phyloP scores from a whole-genome alignment of 1,139 yeast genomes.

The Kodamaea arcana region DNA sequence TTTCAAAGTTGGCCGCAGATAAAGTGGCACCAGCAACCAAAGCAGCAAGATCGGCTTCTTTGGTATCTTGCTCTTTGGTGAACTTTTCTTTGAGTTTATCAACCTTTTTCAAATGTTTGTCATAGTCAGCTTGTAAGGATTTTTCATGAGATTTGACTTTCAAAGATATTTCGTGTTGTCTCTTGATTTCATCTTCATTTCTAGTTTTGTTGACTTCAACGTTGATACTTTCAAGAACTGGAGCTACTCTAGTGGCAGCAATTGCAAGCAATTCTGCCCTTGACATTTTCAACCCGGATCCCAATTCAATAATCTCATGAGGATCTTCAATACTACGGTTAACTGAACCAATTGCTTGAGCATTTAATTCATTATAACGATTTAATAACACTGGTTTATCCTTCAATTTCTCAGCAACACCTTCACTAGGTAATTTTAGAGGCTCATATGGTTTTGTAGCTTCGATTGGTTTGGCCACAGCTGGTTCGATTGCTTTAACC shows the following conservation, averaged over 20 bases:
- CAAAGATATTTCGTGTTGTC: slow-evolving; percentile 35
- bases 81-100: slow-evolving; percentile 40
- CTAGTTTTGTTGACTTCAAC: slow-evolving; percentile 47
- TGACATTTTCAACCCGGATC: slow-evolving; percentile 52
- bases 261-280: slow-evolving; percentile 54
- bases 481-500: slow-evolving; percentile 9
- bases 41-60: slow-evolving; percentile 29
- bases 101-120: slow-evolving; percentile 36
- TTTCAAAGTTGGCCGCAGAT: slow-evolving; percentile 35
- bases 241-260: slow-evolving; percentile 55
- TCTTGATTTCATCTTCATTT: slow-evolving; percentile 44
- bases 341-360: slow-evolving; percentile 45
- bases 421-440: slow-evolving; percentile 32
- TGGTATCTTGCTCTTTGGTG: slow-evolving; percentile 35
- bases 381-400: slow-evolving; percentile 47
- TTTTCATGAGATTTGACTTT: slow-evolving; percentile 42
- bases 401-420: slow-evolving; percentile 38
- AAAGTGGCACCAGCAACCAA: slow-evolving; percentile 29
- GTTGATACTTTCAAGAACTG: slow-evolving; percentile 49
- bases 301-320: slow-evolving; percentile 47
- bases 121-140: slow-evolving; percentile 40
- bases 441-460: slow-evolving; percentile 26
- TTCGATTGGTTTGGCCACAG: slow-evolving; percentile 8
- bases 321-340: slow-evolving; percentile 47
- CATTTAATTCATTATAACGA: slow-evolving; percentile 47